phyloP scores from a whole-genome alignment of 2,329 filamentous ascomycete genomes.

The Curvularia sp. region DNA sequence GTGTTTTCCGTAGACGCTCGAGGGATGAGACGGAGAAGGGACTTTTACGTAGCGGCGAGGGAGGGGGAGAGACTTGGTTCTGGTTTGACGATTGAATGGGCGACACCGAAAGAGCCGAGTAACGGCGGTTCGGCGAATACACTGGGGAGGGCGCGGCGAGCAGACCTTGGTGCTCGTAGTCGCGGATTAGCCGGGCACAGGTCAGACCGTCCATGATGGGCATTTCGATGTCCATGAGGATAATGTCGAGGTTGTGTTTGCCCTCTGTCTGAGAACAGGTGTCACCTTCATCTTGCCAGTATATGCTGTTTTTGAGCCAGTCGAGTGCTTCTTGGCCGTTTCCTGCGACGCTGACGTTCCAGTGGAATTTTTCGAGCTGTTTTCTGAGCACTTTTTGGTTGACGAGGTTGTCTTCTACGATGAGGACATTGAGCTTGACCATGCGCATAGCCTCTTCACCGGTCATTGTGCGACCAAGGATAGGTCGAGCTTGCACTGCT shows the following conservation, averaged over 20 bases:
- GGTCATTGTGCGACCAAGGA: constrained; percentile 19
- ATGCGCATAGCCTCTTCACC: constrained; percentile 33
- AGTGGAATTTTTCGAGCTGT: constrained; percentile 49
- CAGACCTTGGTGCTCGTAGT: constrained; percentile 35
- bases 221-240: constrained; percentile 49
- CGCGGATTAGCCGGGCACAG: constrained; percentile 38
- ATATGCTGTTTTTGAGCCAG: constrained; percentile 42
- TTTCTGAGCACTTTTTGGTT: constrained; percentile 54
- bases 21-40: constrained; percentile 1
- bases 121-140: constrained; percentile 7
- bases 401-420: constrained; percentile 52
- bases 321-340: constrained; percentile 51
- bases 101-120: background rate
- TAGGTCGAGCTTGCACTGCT: constrained; percentile 12
- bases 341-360: constrained; percentile 48
- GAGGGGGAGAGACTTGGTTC: background rate
- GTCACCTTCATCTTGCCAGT: constrained; percentile 26
- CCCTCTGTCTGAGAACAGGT: background rate
- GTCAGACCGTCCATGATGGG: constrained; percentile 47
- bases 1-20: background rate
- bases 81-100: constrained; percentile 1
- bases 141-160: constrained; percentile 15
- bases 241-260: constrained; percentile 30
- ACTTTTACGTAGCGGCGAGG: background rate
- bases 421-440: constrained; percentile 34